Conservation (phyloP, 1,139 yeast species). For the Hemisphaericaspora subhashii region DNA sequence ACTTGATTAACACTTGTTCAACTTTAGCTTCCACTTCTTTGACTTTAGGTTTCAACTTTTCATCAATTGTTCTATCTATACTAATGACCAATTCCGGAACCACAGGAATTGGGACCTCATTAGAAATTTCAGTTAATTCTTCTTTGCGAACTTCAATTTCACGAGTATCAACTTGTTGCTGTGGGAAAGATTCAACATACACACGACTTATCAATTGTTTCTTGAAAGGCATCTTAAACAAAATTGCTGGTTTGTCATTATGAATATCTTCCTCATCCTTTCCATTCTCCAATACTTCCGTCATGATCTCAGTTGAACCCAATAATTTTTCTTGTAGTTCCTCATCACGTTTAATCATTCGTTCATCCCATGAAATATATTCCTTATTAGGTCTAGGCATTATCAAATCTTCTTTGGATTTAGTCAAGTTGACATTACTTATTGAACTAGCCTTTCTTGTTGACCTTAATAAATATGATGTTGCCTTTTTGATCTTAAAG, state of each 20-base stretch:
- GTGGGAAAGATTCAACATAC: neutral
- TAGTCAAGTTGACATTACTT: slow-evolving; percentile 36
- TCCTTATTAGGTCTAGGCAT: slow-evolving; percentile 31
- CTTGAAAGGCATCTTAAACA: slow-evolving; percentile 25
- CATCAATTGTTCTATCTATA: slow-evolving; percentile 26
- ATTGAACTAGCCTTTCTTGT: slow-evolving; percentile 53
- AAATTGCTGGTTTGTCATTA: slow-evolving; percentile 12
- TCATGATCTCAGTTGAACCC: neutral
- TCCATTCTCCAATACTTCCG: slow-evolving; percentile 6
- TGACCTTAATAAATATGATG: slow-evolving; percentile 56
- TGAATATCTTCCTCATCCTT: slow-evolving; percentile 1
- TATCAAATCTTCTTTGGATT: slow-evolving; percentile 43
- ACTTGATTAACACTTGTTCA: slow-evolving; percentile 4
- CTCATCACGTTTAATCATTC: slow-evolving; percentile 34
- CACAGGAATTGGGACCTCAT: slow-evolving; percentile 18
- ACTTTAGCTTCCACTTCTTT: slow-evolving; percentile 14
- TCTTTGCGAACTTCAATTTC: slow-evolving; percentile 5
- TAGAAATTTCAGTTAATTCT: slow-evolving; percentile 8
- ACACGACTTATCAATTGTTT: slow-evolving; percentile 18
- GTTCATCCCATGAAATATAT: slow-evolving; percentile 41
- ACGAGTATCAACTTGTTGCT: neutral
- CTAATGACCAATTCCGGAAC: slow-evolving; percentile 26
- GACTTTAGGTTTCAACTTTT: slow-evolving; percentile 19
- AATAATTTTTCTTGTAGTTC: slow-evolving; percentile 7
- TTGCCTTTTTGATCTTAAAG: slow-evolving; percentile 60